Conservation (phyloP, 768 basidiomycete species). For the Suillus ampliporus region DNA sequence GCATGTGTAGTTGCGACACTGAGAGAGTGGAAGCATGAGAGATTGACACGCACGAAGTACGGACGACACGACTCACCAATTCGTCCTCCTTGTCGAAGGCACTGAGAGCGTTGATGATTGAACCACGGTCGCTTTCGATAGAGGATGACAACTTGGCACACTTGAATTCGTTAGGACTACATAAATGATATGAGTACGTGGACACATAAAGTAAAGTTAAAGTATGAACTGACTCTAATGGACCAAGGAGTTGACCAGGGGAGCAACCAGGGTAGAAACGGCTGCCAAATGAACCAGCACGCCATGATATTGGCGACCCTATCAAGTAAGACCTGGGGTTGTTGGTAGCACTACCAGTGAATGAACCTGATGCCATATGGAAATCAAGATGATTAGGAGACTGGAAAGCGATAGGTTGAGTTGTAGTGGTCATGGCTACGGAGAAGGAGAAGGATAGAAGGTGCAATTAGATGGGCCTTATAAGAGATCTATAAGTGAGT, state of each 20-base stretch:
- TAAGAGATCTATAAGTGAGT: too few relatives aligned
- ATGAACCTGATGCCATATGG: conserved; percentile 54
- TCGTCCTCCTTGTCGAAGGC: conserved; percentile 75
- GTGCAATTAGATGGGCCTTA: too few relatives aligned
- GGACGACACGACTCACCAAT: conserved; percentile 53
- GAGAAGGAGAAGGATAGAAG: too few relatives aligned
- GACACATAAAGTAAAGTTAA: background rate
- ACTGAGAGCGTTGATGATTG: conserved; percentile 68
- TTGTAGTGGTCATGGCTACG: conserved; percentile 40
- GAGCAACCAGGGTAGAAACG: conserved; percentile 68
- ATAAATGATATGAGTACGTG: conserved; percentile 7
- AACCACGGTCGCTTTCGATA: conserved; percentile 62
- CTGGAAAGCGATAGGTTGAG: conserved; percentile 53
- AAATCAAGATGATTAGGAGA: conserved; percentile 29
- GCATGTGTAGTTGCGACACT: conserved; percentile 91
- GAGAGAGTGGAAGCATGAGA: conserved; percentile 4
- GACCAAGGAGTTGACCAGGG: conserved; percentile 63
- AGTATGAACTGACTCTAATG: conserved; percentile 61
- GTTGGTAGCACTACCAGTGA: conserved; percentile 47
- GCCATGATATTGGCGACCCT: conserved; percentile 76
- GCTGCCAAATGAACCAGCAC: conserved; percentile 66
- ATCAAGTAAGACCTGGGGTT: conserved; percentile 71
- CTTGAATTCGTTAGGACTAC: conserved; percentile 53
- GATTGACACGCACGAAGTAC: background rate
- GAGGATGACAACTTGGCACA: conserved; percentile 56